These are phyloP conservation scores for Haplosporangium sp. DNA, from an alignment of 371 early-diverging fungal species.

Conservation along the genomic window DNA sequence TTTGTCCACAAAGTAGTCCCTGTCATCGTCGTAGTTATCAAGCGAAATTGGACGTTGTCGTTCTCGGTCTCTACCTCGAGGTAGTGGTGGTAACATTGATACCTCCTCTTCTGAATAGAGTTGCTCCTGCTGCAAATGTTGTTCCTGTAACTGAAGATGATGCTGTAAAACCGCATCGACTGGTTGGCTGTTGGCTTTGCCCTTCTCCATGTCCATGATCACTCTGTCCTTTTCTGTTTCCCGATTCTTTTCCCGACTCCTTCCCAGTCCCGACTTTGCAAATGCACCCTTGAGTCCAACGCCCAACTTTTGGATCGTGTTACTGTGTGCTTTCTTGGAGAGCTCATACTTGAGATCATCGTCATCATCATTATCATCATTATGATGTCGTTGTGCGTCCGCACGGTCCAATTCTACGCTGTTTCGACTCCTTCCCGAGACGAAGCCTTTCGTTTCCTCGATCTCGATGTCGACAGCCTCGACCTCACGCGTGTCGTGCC, in stretches of 20 bases:
- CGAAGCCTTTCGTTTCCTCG: slow-evolving; percentile 41
- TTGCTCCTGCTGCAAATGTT: slow-evolving; percentile 14
- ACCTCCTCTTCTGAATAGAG: slow-evolving; percentile 5
- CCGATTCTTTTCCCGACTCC: slow-evolving; percentile 10
- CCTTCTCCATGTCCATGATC: background rate
- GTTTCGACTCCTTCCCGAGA: slow-evolving; percentile 39
- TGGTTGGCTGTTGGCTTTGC: background rate
- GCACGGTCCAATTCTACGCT: slow-evolving; percentile 17
- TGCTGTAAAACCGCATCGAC: slow-evolving; percentile 38
- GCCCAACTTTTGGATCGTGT: slow-evolving; percentile 23
- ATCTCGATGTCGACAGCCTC: slow-evolving; percentile 37
- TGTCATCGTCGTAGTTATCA: background rate
- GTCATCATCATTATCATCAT: background rate
- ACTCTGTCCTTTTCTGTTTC: slow-evolving; percentile 1
- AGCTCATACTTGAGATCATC: slow-evolving; percentile 11
- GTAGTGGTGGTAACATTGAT: background rate
- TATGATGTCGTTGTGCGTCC: background rate
- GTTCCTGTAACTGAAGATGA: slow-evolving; percentile 14
- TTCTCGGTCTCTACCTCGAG: slow-evolving; percentile 23
- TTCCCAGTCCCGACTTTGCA: slow-evolving; percentile 27
- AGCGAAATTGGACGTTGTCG: slow-evolving; percentile 9
- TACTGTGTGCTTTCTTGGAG: slow-evolving; percentile 1
- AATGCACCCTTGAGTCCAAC: slow-evolving; percentile 40
- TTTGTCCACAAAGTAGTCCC: slow-evolving; percentile 4
- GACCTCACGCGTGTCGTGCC: slow-evolving; percentile 5